Conservation (phyloP, 768 basidiomycete genomes). For the Gymnopilus dilepis region DNA sequence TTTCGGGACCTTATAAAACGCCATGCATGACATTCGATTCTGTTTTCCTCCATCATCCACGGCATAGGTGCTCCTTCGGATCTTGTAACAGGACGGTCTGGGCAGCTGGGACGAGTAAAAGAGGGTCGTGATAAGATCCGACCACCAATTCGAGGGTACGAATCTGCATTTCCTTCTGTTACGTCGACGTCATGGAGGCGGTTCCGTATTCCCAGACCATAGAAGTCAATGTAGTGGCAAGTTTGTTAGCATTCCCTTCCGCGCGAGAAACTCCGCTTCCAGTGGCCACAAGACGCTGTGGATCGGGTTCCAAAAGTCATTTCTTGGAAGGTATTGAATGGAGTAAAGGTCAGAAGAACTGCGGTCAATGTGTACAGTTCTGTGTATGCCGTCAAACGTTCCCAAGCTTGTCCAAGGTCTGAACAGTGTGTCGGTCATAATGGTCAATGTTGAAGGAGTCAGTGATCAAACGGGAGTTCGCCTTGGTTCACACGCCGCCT, state of each 20-base stretch:
- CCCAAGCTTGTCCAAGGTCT: background rate
- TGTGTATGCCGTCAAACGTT: background rate
- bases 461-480: background rate
- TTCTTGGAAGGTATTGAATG: background rate
- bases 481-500: background rate
- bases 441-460: background rate
- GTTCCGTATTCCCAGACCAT: conserved; percentile 6
- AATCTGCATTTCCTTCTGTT: conserved; percentile 5
- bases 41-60: background rate
- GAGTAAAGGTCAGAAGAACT: background rate
- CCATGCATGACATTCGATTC: conserved; percentile 1
- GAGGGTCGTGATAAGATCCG: conserved; percentile 10
- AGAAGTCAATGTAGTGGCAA: background rate
- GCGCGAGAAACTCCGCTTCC: background rate
- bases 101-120: conserved; percentile 6
- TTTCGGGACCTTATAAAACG: background rate
- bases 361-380: background rate
- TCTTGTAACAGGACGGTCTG: conserved; percentile 13
- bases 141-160: conserved; percentile 5
- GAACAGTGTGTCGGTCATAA: too few species aligned
- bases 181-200: conserved; percentile 7
- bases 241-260: background rate
- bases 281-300: background rate
- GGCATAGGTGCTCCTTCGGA: conserved; percentile 10
- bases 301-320: background rate